Percentiles rank a stretch among this genome's conserved stretches.
phyloP scores from a whole-genome alignment of 306 rosid species.

The Begonia peltatifolia region DNA sequence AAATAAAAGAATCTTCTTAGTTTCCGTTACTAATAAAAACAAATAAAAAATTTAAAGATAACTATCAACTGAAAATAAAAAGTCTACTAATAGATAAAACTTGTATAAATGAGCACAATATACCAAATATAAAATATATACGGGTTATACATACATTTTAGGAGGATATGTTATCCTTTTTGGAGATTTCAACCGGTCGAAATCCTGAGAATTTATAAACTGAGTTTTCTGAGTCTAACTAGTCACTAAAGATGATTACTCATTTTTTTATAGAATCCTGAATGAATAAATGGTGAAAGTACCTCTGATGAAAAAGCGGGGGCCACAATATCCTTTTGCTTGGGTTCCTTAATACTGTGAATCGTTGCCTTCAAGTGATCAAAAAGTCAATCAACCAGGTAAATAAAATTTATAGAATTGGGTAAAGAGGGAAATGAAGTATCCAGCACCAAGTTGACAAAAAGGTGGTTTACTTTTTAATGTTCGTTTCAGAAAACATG shows the following conservation, averaged over 20 bases:
- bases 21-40: no score
- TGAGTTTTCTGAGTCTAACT: constrained; percentile 1
- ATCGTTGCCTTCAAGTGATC: constrained; percentile 34
- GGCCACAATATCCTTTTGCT: constrained; percentile 21
- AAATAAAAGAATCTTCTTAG: no score
- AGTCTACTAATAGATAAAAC: no score
- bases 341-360: constrained; percentile 22
- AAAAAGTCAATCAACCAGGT: constrained; percentile 12
- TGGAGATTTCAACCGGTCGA: constrained; percentile 11
- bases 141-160: constrained; percentile 28
- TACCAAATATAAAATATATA: no score
- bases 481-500: no score
- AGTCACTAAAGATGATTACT: constrained; percentile 10
- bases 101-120: no score
- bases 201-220: constrained; percentile 39
- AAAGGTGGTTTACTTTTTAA: no score
- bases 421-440: no score
- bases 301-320: constrained; percentile 43
- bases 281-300: constrained; percentile 5
- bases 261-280: neutral
- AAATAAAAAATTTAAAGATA: no score
- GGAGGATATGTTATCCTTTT: constrained; percentile 27
- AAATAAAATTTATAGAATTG: constrained; percentile 2
- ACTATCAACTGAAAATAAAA: no score
- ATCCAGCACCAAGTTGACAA: no score